These are phyloP conservation scores for Rutstroemia sp. DNA, from an alignment of 2,329 filamentous ascomycete species.

Conservation along the genomic window DNA sequence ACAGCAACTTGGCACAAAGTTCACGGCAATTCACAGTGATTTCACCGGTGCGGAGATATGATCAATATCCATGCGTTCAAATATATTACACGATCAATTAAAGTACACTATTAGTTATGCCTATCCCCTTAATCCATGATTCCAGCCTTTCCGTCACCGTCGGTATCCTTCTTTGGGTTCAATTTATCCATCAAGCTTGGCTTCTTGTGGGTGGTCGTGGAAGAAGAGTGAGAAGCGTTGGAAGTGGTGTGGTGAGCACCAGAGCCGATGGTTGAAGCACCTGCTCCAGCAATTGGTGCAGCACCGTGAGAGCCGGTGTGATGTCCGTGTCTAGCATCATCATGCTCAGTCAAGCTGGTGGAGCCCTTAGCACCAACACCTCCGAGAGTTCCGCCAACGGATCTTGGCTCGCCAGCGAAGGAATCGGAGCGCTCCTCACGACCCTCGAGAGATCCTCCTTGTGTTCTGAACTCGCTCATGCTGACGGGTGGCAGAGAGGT, in stretches of 20 bases:
- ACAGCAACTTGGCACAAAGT: no score
- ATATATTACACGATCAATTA: no score
- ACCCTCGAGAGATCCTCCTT: slow-evolving; percentile 47
- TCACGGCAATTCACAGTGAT: no score
- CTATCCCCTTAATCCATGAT: slow-evolving; percentile 32
- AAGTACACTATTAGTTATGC: no score
- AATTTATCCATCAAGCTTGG: slow-evolving; percentile 43
- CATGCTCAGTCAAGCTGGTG: slow-evolving; percentile 24
- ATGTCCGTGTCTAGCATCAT: slow-evolving; percentile 7
- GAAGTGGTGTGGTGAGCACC: slow-evolving; percentile 2
- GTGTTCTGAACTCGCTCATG: slow-evolving; percentile 52
- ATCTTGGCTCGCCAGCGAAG: slow-evolving; percentile 54
- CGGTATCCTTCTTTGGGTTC: slow-evolving; percentile 46
- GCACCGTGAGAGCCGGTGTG: slow-evolving; percentile 7
- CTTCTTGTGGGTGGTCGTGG: slow-evolving; percentile 29
- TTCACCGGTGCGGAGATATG: no score
- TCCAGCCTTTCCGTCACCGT: slow-evolving; percentile 48
- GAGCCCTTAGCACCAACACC: slow-evolving; percentile 23
- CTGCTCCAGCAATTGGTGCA: slow-evolving; percentile 1
- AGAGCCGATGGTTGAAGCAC: not conserved
- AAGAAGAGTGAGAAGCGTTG: slow-evolving; percentile 1
- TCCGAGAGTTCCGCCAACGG: slow-evolving; percentile 31
- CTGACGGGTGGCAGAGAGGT: slow-evolving; percentile 57
- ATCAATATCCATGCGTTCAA: no score
- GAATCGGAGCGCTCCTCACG: slow-evolving; percentile 49